phyloP scores from a whole-genome alignment of 1,284 basidiomycete species.

The Stereum hirsutum region DNA sequence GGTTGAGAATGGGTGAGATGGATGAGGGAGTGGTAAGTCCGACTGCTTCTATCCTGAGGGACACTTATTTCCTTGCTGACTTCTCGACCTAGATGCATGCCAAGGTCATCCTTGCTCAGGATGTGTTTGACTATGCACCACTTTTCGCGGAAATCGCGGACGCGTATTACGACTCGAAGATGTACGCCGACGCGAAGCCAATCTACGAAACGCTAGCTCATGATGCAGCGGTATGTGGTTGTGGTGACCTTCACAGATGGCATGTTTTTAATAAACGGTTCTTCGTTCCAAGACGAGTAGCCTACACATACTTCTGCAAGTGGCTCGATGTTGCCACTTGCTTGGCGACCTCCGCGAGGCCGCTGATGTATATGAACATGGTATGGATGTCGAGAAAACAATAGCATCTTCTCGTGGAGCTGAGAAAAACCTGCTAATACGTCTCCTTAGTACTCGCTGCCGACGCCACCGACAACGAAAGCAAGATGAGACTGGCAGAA shows the following conservation, averaged over 20 bases:
- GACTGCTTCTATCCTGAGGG: neutral
- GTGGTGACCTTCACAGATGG: neutral
- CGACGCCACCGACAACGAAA: conserved; percentile 70
- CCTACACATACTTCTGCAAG: conserved; percentile 57
- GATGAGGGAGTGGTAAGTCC: conserved; percentile 72
- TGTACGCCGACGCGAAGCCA: conserved; percentile 69
- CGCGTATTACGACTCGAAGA: conserved; percentile 67
- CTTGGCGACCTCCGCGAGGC: conserved; percentile 68
- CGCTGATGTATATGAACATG: conserved; percentile 74
- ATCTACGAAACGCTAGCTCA: conserved; percentile 72
- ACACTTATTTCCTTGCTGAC: neutral
- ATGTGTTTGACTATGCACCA: conserved; percentile 67
- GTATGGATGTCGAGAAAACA: no score
- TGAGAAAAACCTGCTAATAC: conserved; percentile 1
- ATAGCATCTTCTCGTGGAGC: neutral
- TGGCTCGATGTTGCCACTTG: conserved; percentile 69
- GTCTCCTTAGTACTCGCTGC: conserved; percentile 52
- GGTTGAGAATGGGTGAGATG: conserved; percentile 74
- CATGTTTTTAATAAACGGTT: neutral
- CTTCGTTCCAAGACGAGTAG: conserved; percentile 45
- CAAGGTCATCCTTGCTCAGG: conserved; percentile 58
- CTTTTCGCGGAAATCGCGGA: conserved; percentile 82
- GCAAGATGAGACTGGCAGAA: conserved; percentile 84
- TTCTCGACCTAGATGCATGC: conserved; percentile 57
- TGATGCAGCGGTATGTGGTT: conserved; percentile 51